These are phyloP conservation scores for Aquilaria yunnanensis DNA, from an alignment of 345 rosid genomes.

Conservation along the genomic window DNA sequence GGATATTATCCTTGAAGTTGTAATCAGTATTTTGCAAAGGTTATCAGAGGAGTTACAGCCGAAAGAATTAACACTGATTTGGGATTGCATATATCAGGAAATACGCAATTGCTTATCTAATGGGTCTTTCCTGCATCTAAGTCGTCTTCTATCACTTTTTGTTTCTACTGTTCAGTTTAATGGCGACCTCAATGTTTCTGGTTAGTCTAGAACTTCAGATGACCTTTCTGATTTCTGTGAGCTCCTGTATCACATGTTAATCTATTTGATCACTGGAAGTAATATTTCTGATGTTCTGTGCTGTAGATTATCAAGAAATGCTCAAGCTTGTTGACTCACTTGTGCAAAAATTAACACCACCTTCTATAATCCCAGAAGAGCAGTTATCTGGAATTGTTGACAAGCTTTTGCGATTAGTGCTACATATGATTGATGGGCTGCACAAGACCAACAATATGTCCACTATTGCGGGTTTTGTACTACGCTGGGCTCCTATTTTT, in stretches of 20 bases:
- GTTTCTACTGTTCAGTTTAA: conserved; percentile 41
- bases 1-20: conserved; percentile 54
- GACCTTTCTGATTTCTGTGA: conserved; percentile 12
- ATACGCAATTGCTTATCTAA: conserved; percentile 30
- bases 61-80: conserved; percentile 40
- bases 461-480: conserved; percentile 29
- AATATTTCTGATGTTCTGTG: conserved; percentile 5
- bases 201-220: conserved; percentile 33
- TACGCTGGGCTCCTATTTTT: conserved; percentile 73
- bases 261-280: conserved; percentile 7
- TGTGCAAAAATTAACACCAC: conserved; percentile 33
- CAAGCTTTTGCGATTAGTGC: conserved; percentile 59
- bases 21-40: conserved; percentile 44
- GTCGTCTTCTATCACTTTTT: conserved; percentile 47
- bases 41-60: conserved; percentile 51
- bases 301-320: conserved; percentile 55
- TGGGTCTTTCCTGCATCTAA: conserved; percentile 29
- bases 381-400: conserved; percentile 39
- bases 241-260: conserved; percentile 2
- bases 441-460: conserved; percentile 27
- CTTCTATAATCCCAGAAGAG: conserved; percentile 34
- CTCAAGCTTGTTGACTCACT: conserved; percentile 38
- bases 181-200: conserved; percentile 35
- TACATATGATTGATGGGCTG: conserved; percentile 51
- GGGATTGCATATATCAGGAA: conserved; percentile 50